Conservation (phyloP, 2,329 filamentous ascomycete genomes). For the Clonostachys rhizophaga region DNA sequence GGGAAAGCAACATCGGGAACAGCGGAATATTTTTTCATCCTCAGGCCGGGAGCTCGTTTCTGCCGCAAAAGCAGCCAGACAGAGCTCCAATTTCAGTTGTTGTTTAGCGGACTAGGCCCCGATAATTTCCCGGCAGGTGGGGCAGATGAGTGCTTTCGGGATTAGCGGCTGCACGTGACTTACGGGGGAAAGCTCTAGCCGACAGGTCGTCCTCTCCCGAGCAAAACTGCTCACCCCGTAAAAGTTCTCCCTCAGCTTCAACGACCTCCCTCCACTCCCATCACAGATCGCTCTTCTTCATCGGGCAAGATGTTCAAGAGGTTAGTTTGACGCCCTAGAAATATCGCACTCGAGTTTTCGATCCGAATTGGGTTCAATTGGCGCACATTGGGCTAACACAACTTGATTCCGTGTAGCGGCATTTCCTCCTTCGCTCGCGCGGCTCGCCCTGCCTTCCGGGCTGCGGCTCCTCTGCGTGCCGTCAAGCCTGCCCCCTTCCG, state of each 20-base stretch:
- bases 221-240: conserved; percentile 44
- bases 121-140: conserved; percentile 6
- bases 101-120: background rate
- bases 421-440: conserved; percentile 61
- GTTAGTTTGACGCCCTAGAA: conserved; percentile 43
- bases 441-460: conserved; percentile 57
- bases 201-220: conserved; percentile 33
- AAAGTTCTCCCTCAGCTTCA: conserved; percentile 42
- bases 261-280: conserved; percentile 52
- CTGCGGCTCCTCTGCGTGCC: conserved; percentile 51
- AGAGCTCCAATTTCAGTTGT: no score
- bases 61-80: no score
- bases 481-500: conserved; percentile 51
- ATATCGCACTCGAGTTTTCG: conserved; percentile 14
- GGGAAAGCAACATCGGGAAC: no score
- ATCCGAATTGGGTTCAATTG: conserved; percentile 34
- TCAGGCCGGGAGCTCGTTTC: no score
- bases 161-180: conserved; percentile 29
- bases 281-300: conserved; percentile 60
- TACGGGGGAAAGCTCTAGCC: conserved; percentile 33
- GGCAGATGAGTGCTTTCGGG: conserved; percentile 16
- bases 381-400: conserved; percentile 38
- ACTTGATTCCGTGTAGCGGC: conserved; percentile 43
- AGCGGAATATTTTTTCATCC: no score
- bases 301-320: conserved; percentile 80